phyloP scores from a whole-genome alignment of 2,329 filamentous ascomycete genomes.

The Zymoseptoria tritici region DNA sequence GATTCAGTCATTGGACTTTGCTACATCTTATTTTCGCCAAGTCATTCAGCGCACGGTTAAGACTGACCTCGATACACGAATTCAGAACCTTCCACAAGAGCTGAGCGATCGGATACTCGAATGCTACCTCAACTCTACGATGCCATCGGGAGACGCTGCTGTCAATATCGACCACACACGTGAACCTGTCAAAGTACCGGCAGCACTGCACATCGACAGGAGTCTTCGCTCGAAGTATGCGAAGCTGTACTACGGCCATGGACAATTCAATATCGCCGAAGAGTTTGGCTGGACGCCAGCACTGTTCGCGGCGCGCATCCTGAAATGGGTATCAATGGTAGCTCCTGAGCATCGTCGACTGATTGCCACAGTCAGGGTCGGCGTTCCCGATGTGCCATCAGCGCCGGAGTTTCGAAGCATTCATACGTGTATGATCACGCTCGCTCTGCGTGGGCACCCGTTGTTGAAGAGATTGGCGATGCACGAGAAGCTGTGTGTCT shows the following conservation, averaged over 20 bases:
- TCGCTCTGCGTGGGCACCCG: neutral
- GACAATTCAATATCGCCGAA: neutral
- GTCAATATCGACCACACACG: neutral
- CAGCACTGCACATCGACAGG: neutral
- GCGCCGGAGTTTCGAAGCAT: neutral
- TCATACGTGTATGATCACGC: neutral
- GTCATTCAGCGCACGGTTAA: neutral
- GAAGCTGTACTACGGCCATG: neutral
- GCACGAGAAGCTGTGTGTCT: neutral
- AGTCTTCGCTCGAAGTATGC: neutral
- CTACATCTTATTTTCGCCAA: neutral
- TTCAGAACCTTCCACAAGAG: neutral
- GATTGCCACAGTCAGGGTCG: neutral
- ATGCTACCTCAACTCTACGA: neutral
- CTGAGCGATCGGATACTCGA: neutral
- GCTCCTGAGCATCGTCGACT: neutral
- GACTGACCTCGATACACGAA: neutral
- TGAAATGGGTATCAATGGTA: neutral
- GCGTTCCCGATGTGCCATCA: neutral
- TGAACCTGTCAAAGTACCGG: neutral
- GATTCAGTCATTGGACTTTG: neutral
- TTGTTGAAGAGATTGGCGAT: neutral
- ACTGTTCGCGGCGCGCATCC: neutral
- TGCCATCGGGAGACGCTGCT: neutral
- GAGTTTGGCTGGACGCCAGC: neutral